Evolutionary conservation across 73 alveolate species (phyloP), one percentile per base, ranked within the genome.

Genomic region (Paramecium pentaurelia): DNA sequence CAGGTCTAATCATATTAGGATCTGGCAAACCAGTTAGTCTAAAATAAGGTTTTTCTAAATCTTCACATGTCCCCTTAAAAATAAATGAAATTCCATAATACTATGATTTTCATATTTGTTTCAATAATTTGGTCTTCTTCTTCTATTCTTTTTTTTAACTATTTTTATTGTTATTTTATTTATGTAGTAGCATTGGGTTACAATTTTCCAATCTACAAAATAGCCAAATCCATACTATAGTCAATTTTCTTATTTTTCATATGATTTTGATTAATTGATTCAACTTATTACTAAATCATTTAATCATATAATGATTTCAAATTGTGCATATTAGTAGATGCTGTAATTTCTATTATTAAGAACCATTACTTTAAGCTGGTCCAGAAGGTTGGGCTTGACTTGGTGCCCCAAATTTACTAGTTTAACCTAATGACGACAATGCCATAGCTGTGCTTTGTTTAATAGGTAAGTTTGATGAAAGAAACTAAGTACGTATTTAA

Each of bases 1-100:
- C 99, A 11, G 99, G 99, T 70, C 99, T 92, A 37, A 96, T 97
- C 51, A 71, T 89, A 34, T 93, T 51, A 30, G 99, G 97, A 86
- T 95, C 97, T 14, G 98, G 98, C 49, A 86, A 96, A 11, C 95
- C 92, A 4, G 96, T 96, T 60, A 96, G 75, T 32, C 99, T 88
- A 85, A 92, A 95, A 92, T 95, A 96, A 12, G 96, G 92, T 68
- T 96, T 96, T 87, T 96, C 99, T 12, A 96, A 84, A 36, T 90
- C 93, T 12, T 89, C 92, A 88, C 97, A 93, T 20, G 98, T 94
- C 32, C 97, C 93, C 30, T 49, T 58, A 51, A 86, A 59, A 32
- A 59, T 86, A 58, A 70, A 58, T 32, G 58, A 59, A 51, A 73
- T 84, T 20, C 60, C 92, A 20, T 54, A 0, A 32, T 64, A 64